Conservation (phyloP, 1,139 yeast genomes). For the Pichia sp. region DNA sequence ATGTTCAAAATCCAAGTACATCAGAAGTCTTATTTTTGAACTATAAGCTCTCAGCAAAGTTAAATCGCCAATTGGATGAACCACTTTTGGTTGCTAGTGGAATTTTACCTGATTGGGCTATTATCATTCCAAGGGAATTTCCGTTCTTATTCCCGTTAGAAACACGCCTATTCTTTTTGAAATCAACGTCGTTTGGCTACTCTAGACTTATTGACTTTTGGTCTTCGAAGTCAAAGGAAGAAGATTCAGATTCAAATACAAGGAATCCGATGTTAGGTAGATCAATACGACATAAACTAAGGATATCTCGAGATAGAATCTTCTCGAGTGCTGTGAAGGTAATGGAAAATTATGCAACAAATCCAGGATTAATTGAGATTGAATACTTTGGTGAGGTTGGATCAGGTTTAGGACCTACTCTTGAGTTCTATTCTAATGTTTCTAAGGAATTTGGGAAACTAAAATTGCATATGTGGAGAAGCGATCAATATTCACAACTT, state of each 20-base stretch:
- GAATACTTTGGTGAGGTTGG: conserved; percentile 94
- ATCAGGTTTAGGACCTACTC: conserved; percentile 92
- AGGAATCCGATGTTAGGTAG: conserved; percentile 52
- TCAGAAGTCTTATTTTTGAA: conserved; percentile 56
- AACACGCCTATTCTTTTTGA: conserved; percentile 71
- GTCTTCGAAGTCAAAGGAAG: conserved; percentile 50
- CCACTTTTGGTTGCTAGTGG: conserved; percentile 87
- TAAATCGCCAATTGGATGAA: conserved; percentile 85
- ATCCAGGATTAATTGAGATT: conserved; percentile 79
- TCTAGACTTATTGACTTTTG: conserved; percentile 79
- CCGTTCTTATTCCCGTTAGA: conserved; percentile 86
- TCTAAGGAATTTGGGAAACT: conserved; percentile 67
- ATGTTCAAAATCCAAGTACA: conserved; percentile 34
- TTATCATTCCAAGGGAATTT: conserved; percentile 62
- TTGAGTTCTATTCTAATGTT: conserved; percentile 83
- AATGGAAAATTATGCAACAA: conserved; percentile 68
- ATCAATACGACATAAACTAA: conserved; percentile 73
- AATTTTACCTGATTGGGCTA: conserved; percentile 81
- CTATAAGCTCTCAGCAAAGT: conserved; percentile 80
- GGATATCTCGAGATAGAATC: conserved; percentile 67
- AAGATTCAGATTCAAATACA: conserved; percentile 15
- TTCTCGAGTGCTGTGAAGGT: conserved; percentile 80
- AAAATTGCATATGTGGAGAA: conserved; percentile 68
- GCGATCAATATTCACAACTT: conserved; percentile 33
- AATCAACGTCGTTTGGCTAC: conserved; percentile 88